Evolutionary conservation across 305 asterid genomes (phyloP).

Genomic region (Fraxinus paxiana): DNA sequence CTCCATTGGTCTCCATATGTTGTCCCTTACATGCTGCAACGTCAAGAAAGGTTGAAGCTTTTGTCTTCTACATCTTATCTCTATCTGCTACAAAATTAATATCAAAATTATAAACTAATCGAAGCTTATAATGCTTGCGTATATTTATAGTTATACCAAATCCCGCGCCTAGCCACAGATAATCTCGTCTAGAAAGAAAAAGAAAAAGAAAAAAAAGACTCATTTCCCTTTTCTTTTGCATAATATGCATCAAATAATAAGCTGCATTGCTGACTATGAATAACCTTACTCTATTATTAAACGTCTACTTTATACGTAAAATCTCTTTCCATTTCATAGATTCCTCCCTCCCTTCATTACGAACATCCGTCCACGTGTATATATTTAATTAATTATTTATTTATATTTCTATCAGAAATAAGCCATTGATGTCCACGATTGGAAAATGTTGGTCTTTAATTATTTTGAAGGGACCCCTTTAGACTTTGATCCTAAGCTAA

Average conservation of each 20-base stretch:
- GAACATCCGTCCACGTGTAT: background rate
- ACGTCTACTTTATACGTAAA: background rate
- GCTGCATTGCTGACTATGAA: background rate
- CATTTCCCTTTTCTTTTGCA: background rate
- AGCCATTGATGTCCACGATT: background rate
- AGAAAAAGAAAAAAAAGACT: background rate
- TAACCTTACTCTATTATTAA: background rate
- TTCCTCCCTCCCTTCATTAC: background rate
- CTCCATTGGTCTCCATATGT: background rate
- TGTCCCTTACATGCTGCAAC: background rate
- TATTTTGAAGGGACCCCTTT: background rate
- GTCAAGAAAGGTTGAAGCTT: constrained; percentile 4
- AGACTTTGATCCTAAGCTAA: background rate
- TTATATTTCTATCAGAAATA: background rate
- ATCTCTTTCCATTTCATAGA: background rate
- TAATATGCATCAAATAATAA: background rate
- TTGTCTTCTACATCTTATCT: background rate
- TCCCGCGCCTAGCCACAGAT: background rate
- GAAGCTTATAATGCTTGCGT: background rate
- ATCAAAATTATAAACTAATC: background rate
- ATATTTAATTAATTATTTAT: background rate
- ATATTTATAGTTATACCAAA: background rate
- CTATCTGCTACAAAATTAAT: background rate
- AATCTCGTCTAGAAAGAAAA: background rate
- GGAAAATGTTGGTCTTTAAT: background rate